phyloP scores from a whole-genome alignment of 2,329 filamentous ascomycete species.

The Acarospora socialis region DNA sequence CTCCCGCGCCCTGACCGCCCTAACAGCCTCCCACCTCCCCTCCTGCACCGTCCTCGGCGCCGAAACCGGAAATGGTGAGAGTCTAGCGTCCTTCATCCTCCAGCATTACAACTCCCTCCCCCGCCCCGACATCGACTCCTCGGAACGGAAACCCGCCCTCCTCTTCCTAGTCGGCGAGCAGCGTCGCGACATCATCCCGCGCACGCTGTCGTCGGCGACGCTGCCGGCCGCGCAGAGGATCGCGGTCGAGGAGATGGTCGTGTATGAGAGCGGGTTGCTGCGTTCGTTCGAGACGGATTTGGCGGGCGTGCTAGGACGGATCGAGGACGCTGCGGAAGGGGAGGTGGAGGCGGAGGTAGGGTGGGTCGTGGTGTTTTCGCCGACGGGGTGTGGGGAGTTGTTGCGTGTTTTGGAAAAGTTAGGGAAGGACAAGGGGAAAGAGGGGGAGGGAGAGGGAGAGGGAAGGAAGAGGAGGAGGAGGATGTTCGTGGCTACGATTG shows the following conservation, averaged over 20 bases:
- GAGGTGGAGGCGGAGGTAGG: constrained; percentile 25
- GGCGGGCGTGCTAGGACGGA: constrained; percentile 32
- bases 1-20: constrained; percentile 48
- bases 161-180: constrained; percentile 87
- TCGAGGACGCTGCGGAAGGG: constrained; percentile 19
- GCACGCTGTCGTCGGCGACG: constrained; percentile 48
- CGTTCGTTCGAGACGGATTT: constrained; percentile 61
- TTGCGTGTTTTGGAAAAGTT: constrained; percentile 40
- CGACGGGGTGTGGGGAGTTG: constrained; percentile 49
- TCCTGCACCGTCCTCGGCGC: constrained; percentile 56
- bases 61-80: constrained; percentile 73
- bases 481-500: constrained; percentile 71
- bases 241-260: constrained; percentile 59
- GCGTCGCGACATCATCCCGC: constrained; percentile 78
- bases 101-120: constrained; percentile 50
- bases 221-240: constrained; percentile 42
- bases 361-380: constrained; percentile 67
- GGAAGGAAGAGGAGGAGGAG: constrained; percentile 20
- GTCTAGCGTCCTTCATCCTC: constrained; percentile 63
- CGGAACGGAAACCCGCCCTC: constrained; percentile 36
- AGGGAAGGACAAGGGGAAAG: constrained; percentile 14
- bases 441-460: constrained; percentile 8
- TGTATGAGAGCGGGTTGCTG: constrained; percentile 81
- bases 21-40: constrained; percentile 31
- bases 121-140: constrained; percentile 10